These are phyloP conservation scores for Blastomyces silverae DNA, from an alignment of 2,329 filamentous ascomycete species.

Conservation along the genomic window DNA sequence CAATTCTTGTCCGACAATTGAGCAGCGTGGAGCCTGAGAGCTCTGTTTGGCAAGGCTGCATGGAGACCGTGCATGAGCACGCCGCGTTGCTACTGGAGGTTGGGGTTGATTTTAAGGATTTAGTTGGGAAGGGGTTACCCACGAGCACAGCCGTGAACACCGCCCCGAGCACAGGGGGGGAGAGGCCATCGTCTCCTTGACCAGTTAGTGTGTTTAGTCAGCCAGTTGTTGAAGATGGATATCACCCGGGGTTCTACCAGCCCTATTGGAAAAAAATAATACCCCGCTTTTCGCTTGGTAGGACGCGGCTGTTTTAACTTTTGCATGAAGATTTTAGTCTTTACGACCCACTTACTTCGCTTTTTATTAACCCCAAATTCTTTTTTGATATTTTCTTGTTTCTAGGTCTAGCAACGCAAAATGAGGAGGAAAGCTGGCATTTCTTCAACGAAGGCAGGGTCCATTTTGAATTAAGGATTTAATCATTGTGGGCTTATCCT, in stretches of 20 bases:
- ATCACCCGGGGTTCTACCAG: background rate
- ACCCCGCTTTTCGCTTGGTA: background rate
- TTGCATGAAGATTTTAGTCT: background rate
- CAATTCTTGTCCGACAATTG: constrained; percentile 71
- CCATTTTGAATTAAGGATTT: background rate
- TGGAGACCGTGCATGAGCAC: constrained; percentile 73
- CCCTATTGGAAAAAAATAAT: background rate
- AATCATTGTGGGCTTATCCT: background rate
- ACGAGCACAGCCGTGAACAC: background rate
- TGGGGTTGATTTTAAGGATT: constrained; percentile 77
- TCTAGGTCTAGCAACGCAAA: background rate
- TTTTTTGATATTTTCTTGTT: background rate
- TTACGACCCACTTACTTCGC: background rate
- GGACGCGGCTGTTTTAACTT: background rate
- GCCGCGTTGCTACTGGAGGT: constrained; percentile 74
- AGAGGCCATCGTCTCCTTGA: background rate
- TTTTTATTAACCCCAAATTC: background rate
- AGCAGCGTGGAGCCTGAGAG: constrained; percentile 75
- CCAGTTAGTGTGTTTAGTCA: background rate
- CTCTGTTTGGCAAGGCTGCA: constrained; percentile 71
- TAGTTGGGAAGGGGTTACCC: constrained; percentile 48
- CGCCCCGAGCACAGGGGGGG: background rate
- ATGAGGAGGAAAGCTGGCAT: background rate
- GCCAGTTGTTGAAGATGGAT: background rate
- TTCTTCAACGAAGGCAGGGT: background rate